A percentile compares a stretch with the other conserved stretches of the same genome.
Conservation (phyloP, 106 monocot genomes). For the Gastrodia elata region DNA sequence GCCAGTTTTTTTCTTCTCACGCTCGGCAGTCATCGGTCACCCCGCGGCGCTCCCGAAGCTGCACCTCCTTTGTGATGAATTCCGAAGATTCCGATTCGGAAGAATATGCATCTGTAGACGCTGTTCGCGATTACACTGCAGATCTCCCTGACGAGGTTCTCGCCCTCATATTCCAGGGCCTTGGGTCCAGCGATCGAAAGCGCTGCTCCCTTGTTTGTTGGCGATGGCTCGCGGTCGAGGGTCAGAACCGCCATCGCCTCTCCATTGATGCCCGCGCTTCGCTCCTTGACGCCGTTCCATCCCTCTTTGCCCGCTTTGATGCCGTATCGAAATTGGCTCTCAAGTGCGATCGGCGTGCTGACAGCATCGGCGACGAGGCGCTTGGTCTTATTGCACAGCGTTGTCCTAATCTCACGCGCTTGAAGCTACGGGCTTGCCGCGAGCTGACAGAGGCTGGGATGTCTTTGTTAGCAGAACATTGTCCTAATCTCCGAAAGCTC, state of each 20-base stretch:
- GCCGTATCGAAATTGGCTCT: slow-evolving; percentile 59
- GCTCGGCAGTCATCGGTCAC: neutral
- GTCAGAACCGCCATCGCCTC: slow-evolving; percentile 51
- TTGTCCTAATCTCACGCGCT: slow-evolving; percentile 50
- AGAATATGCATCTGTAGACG: neutral
- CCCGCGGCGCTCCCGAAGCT: slow-evolving; percentile 1
- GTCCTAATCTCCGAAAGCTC: slow-evolving; percentile 48
- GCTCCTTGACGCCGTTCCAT: slow-evolving; percentile 20
- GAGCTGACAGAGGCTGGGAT: slow-evolving; percentile 49
- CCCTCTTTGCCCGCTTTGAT: slow-evolving; percentile 45
- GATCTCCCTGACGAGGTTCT: slow-evolving; percentile 77
- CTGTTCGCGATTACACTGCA: slow-evolving; percentile 23
- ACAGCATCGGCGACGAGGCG: slow-evolving; percentile 56
- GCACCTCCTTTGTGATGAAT: neutral
- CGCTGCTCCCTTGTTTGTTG: slow-evolving; percentile 73
- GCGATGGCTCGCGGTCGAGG: slow-evolving; percentile 60
- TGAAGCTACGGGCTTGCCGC: slow-evolving; percentile 73
- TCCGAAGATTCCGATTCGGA: neutral
- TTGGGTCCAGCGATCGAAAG: slow-evolving; percentile 64
- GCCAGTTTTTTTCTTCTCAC: slow-evolving; percentile 16
- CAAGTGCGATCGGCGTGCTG: slow-evolving; percentile 56
- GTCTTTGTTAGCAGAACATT: slow-evolving; percentile 37
- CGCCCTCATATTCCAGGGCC: slow-evolving; percentile 50
- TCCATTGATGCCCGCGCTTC: slow-evolving; percentile 59
- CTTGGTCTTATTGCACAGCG: slow-evolving; percentile 29